Evolutionary conservation across 768 basidiomycete species (phyloP), one percentile per base, ranked within the genome.

Genomic region (Artomyces pyxidatus): DNA sequence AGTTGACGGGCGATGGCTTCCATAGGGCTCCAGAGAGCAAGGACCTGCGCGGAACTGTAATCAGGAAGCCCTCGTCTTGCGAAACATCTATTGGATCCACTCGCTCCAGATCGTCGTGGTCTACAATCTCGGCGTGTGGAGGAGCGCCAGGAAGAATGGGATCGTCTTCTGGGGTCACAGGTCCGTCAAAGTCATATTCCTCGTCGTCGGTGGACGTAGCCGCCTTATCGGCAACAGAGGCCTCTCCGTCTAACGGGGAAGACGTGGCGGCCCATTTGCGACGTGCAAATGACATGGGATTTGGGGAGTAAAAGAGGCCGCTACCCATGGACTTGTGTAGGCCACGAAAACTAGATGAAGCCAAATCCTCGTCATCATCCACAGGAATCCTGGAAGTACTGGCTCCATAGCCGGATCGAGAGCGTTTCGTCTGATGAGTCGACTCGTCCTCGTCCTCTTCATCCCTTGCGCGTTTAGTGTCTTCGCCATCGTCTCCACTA

Each of bases 181-280:
- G 59, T 43, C 50, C 37, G 44, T 58, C 54, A 21, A 53, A 51
- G 16, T 61, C 61, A 17, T 58, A 56, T 16, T 58, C 47, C 9
- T 39, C 47, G n/a, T 47, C 44, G 51, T 54, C 26, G 49, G 52
- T 32, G 46, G 51, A 26, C 44, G 58, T 3, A 25, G n/a, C 21
- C 26, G 28, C 38, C 23, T 45, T 39, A 12, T 42, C 40, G 14
- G 48, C 41, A 3, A 23, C 25, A 25, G 16, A 41, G n/a, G 19
- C 22, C 22, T 21, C 16, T 12, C 32, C 32, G 32, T 35, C 14
- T 35, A 12, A 17, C 32, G 6, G 32, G 6, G 32, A n/a, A n/a
- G n/a, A n/a, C n/a, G 39, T 21, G n/a, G 17, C 6, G n/a, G 39
- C 39, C 39, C 39, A 5, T 11, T 14, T 21, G 2, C 17, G 39